A percentile compares a stretch with the other conserved stretches of the same genome.
These are phyloP conservation scores for Termitomyces sp. DNA, from an alignment of 768 basidiomycete species.

Conservation along the genomic window DNA sequence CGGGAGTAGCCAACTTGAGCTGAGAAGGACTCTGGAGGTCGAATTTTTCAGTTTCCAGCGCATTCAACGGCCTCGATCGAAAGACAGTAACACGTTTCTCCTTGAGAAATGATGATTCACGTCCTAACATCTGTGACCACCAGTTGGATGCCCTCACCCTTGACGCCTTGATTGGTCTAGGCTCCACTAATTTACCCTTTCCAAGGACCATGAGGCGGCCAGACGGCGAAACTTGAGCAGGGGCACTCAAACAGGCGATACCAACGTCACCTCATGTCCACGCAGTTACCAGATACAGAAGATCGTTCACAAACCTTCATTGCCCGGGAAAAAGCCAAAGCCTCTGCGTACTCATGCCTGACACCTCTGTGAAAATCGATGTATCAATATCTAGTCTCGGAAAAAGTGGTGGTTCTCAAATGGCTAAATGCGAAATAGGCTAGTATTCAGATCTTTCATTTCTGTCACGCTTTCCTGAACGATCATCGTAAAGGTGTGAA, in stretches of 20 bases:
- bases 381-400: background rate
- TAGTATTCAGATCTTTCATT: background rate
- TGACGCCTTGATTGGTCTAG: background rate
- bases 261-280: background rate
- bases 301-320: background rate
- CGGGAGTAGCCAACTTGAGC: background rate
- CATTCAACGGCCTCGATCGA: constrained; percentile 4
- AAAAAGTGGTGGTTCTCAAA: background rate
- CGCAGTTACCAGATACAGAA: background rate
- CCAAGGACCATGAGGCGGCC: background rate
- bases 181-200: background rate
- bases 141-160: background rate
- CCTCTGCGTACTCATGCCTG: background rate
- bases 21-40: background rate
- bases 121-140: background rate
- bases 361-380: background rate
- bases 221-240: background rate
- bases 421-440: background rate
- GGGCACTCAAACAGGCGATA: background rate
- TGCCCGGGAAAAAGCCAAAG: background rate
- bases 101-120: background rate
- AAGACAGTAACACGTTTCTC: background rate
- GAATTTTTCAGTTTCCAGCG: background rate
- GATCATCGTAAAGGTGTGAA: background rate
- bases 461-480: background rate